A percentile compares a stretch with the other conserved stretches of the same genome.
Conservation (phyloP, 2,329 filamentous ascomycete genomes). For the Botryosphaeria dothidea region DNA sequence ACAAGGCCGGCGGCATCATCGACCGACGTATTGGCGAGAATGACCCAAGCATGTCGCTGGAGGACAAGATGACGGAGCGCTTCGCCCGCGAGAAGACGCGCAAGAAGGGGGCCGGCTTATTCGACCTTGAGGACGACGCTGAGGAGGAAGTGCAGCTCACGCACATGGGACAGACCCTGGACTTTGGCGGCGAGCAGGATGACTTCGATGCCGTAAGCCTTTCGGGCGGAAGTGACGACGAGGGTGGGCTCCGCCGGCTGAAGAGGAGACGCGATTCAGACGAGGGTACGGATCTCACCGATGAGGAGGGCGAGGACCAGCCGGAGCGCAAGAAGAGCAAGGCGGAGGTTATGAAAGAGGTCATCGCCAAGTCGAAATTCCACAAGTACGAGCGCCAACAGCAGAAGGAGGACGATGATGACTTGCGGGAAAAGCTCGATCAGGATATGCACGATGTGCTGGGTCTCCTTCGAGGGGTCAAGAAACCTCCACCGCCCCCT, state of each 20-base stretch:
- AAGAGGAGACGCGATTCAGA: slow-evolving; percentile 50
- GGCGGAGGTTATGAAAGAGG: slow-evolving; percentile 95
- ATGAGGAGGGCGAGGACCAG: slow-evolving; percentile 51
- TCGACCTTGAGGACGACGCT: slow-evolving; percentile 86
- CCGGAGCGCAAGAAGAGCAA: slow-evolving; percentile 91
- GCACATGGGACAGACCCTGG: slow-evolving; percentile 76
- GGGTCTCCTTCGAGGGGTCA: slow-evolving; percentile 64
- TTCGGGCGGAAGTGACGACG: slow-evolving; percentile 47
- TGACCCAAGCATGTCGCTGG: slow-evolving; percentile 88
- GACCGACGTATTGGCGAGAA: slow-evolving; percentile 96
- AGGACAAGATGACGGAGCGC: slow-evolving; percentile 87
- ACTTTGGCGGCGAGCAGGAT: slow-evolving; percentile 63
- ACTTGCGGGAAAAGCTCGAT: slow-evolving; percentile 80
- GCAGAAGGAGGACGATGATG: slow-evolving; percentile 89
- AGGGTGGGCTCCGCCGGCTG: slow-evolving; percentile 39
- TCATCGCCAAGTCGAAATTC: slow-evolving; percentile 95
- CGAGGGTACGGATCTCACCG: slow-evolving; percentile 49
- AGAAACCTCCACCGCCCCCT: slow-evolving; percentile 47
- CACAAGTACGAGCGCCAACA: slow-evolving; percentile 94
- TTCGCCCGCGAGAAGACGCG: slow-evolving; percentile 86
- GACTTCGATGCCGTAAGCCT: slow-evolving; percentile 82
- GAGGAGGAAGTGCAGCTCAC: slow-evolving; percentile 70
- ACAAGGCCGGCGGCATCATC: slow-evolving; percentile 88
- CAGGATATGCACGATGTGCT: slow-evolving; percentile 78
- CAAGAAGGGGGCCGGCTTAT: slow-evolving; percentile 74